These are phyloP conservation scores for Telfairia occidentalis DNA, from an alignment of 331 rosid species.

Conservation along the genomic window DNA sequence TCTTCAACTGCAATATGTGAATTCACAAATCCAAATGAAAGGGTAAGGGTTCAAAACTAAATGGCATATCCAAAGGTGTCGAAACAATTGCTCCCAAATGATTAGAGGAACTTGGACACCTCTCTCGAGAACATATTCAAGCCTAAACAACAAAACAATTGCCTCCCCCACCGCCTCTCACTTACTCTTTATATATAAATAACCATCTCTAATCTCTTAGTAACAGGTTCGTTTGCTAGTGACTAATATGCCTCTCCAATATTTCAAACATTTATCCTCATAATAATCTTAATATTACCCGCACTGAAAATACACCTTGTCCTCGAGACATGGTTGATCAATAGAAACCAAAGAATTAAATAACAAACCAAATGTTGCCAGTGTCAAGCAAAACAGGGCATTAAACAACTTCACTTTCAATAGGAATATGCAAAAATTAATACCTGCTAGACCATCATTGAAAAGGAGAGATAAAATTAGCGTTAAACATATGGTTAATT, in stretches of 20 bases:
- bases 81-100: not conserved
- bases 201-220: not conserved
- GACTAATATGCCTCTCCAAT: not conserved
- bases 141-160: not conserved
- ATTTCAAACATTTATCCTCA: not conserved
- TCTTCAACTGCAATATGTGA: not conserved
- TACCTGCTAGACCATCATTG: not conserved
- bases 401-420: not conserved
- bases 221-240: not conserved
- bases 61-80: not conserved
- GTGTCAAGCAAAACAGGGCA: not conserved
- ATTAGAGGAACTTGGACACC: not conserved
- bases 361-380: not conserved
- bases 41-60: not conserved
- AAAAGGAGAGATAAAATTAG: not conserved
- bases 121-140: not conserved
- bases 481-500: not conserved
- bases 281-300: not conserved
- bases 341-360: not conserved
- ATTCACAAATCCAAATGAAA: not conserved
- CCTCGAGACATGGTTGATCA: not conserved
- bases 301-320: not conserved
- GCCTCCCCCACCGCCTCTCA: not conserved
- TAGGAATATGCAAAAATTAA: not conserved
- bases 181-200: not conserved